Evolutionary conservation across 208 protist genomes (phyloP).

Genomic region (Leishmania amazonensis): DNA sequence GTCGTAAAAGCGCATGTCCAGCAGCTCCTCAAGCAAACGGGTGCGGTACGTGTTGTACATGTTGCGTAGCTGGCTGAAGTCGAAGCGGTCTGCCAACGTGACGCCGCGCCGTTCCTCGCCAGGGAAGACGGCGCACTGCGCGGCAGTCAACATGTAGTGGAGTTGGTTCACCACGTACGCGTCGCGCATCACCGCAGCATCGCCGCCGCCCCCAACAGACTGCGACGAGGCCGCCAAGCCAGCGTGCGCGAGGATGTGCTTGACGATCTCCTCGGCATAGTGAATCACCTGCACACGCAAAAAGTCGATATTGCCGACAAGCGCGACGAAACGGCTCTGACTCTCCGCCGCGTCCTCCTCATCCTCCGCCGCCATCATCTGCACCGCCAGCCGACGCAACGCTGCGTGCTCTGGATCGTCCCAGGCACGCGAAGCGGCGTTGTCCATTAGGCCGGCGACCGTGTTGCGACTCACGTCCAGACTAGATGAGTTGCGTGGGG

Average conservation of each 20-base stretch:
- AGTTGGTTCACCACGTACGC: conserved; percentile 30
- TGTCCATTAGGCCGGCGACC: not conserved
- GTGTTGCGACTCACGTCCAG: no score
- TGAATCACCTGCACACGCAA: conserved; percentile 70
- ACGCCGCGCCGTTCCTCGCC: conserved; percentile 21
- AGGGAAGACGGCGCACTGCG: conserved; percentile 25
- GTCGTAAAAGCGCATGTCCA: conserved; percentile 46
- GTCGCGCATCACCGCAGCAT: conserved; percentile 26
- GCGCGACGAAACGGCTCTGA: conserved; percentile 55
- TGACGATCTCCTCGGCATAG: conserved; percentile 44
- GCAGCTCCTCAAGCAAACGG: conserved; percentile 43
- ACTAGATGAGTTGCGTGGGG: not conserved
- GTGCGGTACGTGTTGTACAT: conserved; percentile 40
- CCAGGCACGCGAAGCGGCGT: not conserved
- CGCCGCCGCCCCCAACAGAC: not conserved
- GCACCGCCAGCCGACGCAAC: conserved; percentile 49
- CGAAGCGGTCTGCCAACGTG: conserved; percentile 40
- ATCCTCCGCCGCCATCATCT: conserved; percentile 56
- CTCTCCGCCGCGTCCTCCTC: conserved; percentile 64
- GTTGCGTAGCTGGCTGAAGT: conserved; percentile 34
- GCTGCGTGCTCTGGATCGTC: conserved; percentile 19
- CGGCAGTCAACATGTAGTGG: conserved; percentile 26
- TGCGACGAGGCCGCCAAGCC: conserved; percentile 3
- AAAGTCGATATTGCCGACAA: conserved; percentile 69
- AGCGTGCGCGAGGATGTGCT: conserved; percentile 30